These are phyloP conservation scores for Lotmaria passim DNA, from an alignment of 208 protist genomes.

Conservation along the genomic window DNA sequence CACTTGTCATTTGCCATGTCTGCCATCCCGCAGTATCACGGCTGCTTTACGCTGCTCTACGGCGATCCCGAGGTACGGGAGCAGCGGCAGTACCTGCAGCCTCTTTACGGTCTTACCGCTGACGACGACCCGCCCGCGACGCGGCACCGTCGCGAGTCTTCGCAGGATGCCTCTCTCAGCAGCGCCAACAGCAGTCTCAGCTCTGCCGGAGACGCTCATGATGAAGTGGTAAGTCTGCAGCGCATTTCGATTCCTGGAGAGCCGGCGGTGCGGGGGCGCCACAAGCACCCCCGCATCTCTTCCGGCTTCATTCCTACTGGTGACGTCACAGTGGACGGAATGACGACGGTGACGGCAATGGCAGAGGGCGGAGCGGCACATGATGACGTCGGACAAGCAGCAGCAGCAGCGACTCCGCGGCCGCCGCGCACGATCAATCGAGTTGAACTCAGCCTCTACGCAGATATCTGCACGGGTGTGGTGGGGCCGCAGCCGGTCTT, in stretches of 20 bases:
- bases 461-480: slow-evolving; percentile 14
- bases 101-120: slow-evolving; percentile 40
- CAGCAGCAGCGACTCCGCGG: not conserved
- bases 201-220: not conserved
- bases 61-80: slow-evolving; percentile 32
- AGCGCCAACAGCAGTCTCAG: slow-evolving; percentile 14
- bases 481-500: slow-evolving; percentile 42
- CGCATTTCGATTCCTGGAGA: slow-evolving; percentile 6
- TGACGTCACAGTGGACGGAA: no score
- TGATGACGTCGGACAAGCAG: not conserved
- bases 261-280: slow-evolving; percentile 5
- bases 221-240: not conserved
- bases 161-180: slow-evolving; percentile 12
- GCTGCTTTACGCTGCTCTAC: slow-evolving; percentile 40
- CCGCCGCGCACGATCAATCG: slow-evolving; percentile 21
- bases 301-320: not conserved
- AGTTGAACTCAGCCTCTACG: slow-evolving; percentile 21
- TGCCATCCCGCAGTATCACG: slow-evolving; percentile 10
- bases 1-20: slow-evolving; percentile 7
- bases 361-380: not conserved
- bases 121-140: slow-evolving; percentile 26
- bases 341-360: not conserved
- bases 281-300: slow-evolving; percentile 16
- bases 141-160: slow-evolving; percentile 6
- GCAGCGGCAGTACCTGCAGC: slow-evolving; percentile 36